A percentile compares a stretch with the other conserved stretches of the same genome.
Evolutionary conservation across 176 grass and related monocot species (phyloP).

Genomic region (Tuctoria greenei): DNA sequence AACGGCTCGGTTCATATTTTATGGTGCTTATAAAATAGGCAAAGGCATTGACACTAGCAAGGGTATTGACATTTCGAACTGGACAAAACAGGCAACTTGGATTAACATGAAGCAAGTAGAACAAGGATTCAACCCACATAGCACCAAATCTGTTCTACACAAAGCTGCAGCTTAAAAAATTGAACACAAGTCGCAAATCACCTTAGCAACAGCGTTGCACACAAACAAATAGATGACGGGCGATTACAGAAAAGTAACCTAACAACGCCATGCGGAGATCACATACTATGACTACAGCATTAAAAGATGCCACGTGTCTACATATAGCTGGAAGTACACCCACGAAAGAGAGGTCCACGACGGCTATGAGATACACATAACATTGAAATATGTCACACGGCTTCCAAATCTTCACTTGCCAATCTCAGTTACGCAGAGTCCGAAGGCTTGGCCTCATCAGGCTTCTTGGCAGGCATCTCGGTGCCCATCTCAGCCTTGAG

Average conservation of each 20-base stretch:
- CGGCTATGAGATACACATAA: conserved; percentile 23
- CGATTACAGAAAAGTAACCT: neutral
- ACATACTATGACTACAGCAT: neutral
- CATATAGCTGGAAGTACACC: neutral
- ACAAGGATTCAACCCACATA: neutral
- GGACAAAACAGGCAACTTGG: neutral
- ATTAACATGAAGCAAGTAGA: neutral
- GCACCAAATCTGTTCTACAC: neutral
- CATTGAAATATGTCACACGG: neutral
- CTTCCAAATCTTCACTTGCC: conserved; percentile 6
- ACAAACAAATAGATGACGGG: conserved; percentile 8
- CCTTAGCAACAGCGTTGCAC: conserved; percentile 26
- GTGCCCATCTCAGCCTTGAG: conserved; percentile 85
- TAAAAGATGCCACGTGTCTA: neutral
- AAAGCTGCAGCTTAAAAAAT: neutral
- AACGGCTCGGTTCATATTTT: neutral
- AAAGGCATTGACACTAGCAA: neutral
- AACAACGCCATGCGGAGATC: neutral
- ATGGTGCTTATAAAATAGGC: neutral
- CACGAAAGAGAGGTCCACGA: conserved; percentile 15
- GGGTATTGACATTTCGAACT: neutral
- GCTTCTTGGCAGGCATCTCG: conserved; percentile 53
- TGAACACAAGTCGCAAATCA: neutral
- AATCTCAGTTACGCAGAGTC: conserved; percentile 49
- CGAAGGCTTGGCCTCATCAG: conserved; percentile 48